A percentile compares a stretch with the other conserved stretches of the same genome.
Conservation (phyloP, 208 protist species). For the Wallacemonas sp. region DNA sequence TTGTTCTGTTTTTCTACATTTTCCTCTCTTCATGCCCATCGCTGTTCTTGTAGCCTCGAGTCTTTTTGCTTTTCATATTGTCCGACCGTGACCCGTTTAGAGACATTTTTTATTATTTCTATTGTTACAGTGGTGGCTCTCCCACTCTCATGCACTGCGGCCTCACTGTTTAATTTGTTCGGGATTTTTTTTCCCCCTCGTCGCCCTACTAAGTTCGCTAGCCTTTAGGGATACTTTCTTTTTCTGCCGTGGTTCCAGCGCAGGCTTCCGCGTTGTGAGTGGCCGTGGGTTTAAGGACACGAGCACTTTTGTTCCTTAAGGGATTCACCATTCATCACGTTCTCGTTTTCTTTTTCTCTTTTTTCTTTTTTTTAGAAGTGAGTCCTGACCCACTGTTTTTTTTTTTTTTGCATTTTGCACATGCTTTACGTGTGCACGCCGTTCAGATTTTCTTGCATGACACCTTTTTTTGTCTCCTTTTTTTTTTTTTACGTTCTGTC, state of each 20-base stretch:
- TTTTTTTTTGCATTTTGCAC: conserved; percentile 10
- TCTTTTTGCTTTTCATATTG: too few relatives aligned
- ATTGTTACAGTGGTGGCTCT: background rate
- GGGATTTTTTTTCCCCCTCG: conserved; percentile 12
- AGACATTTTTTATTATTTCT: conserved; percentile 6
- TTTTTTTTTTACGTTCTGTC: conserved; percentile 3
- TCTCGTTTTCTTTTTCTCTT: background rate
- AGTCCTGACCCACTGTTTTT: background rate
- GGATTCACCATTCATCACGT: conserved; percentile 7
- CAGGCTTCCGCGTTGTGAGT: too few relatives aligned
- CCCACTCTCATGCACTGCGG: too few relatives aligned
- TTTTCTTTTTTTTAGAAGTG: conserved; percentile 1
- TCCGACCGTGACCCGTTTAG: background rate
- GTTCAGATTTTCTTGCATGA: too few relatives aligned
- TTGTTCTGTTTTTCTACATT: too few relatives aligned
- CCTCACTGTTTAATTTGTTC: background rate
- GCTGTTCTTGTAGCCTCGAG: too few relatives aligned
- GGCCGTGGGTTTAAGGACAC: too few relatives aligned
- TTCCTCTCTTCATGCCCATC: background rate
- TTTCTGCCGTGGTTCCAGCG: too few relatives aligned
- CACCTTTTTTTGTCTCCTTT: conserved; percentile 18
- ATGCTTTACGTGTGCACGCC: background rate
- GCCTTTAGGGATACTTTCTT: too few relatives aligned
- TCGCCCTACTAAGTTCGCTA: too few relatives aligned
- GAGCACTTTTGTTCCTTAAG: too few relatives aligned